Conservation (phyloP, 2,329 filamentous ascomycete species). For the Aschersonia sp. region DNA sequence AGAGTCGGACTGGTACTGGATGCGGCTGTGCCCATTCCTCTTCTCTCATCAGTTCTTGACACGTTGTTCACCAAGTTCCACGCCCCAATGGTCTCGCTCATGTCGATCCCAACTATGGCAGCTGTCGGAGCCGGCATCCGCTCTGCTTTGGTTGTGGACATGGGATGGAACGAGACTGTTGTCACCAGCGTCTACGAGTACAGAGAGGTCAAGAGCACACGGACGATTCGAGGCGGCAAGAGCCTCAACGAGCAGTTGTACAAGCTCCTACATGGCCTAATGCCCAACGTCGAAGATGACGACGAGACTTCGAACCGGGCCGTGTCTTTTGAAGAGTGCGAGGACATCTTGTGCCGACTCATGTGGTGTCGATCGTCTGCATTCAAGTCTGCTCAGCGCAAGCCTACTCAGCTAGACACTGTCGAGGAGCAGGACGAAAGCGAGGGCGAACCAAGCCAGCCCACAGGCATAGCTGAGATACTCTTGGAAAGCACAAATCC, state of each 20-base stretch:
- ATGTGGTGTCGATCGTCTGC: slow-evolving; percentile 52
- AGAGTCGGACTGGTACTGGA: slow-evolving; percentile 65
- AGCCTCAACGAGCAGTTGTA: slow-evolving; percentile 56
- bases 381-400: slow-evolving; percentile 16
- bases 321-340: slow-evolving; percentile 63
- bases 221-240: slow-evolving; percentile 64
- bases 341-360: slow-evolving; percentile 62
- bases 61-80: slow-evolving; percentile 73
- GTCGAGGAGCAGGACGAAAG: slow-evolving; percentile 45
- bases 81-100: slow-evolving; percentile 63
- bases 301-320: slow-evolving; percentile 17
- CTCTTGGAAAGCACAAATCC: slow-evolving; percentile 31
- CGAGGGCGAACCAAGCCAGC: slow-evolving; percentile 17
- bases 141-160: slow-evolving; percentile 74
- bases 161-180: slow-evolving; percentile 85
- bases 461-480: slow-evolving; percentile 21
- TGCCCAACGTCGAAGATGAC: slow-evolving; percentile 13
- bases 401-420: slow-evolving; percentile 27
- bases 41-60: slow-evolving; percentile 63
- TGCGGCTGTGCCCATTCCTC: slow-evolving; percentile 59
- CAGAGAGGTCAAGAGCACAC: slow-evolving; percentile 57
- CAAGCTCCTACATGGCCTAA: slow-evolving; percentile 33
- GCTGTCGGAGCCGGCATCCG: slow-evolving; percentile 69
- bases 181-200: slow-evolving; percentile 86
- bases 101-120: slow-evolving; percentile 63